Conservation (phyloP, 2,329 filamentous ascomycete species). For the Fusarium haematococcum region DNA sequence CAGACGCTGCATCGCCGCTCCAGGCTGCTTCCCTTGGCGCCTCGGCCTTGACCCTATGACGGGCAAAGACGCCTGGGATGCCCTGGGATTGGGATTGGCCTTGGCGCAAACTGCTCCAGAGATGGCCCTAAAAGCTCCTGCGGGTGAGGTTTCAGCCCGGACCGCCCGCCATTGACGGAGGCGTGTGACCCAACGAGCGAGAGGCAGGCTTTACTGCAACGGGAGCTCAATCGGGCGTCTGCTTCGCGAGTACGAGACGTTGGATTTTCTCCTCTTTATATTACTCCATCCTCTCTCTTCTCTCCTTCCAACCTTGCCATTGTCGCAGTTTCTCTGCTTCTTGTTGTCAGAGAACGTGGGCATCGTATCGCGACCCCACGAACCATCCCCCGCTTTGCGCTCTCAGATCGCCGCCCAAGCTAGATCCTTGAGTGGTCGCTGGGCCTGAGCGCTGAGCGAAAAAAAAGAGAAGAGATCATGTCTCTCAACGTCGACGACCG, state of each 20-base stretch:
- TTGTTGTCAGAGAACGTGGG: background rate
- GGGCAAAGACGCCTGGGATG: conserved; percentile 6
- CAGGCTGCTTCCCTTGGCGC: conserved; percentile 8
- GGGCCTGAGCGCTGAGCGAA: conserved; percentile 9
- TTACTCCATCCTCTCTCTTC: background rate
- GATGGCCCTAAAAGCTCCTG: conserved; percentile 30
- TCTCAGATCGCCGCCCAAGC: conserved; percentile 3
- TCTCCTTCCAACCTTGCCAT: background rate
- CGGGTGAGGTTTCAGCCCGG: conserved; percentile 42
- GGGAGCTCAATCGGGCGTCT: conserved; percentile 18
- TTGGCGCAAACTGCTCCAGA: conserved; percentile 16
- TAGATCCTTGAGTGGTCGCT: conserved; percentile 13
- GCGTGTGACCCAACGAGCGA: background rate
- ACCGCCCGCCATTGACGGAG: conserved; percentile 31
- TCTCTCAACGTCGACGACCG: conserved; percentile 63
- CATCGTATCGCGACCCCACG: conserved; percentile 6
- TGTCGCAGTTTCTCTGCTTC: background rate
- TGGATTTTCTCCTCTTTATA: conserved; percentile 11
- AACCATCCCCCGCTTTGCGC: conserved; percentile 23
- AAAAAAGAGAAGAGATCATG: conserved; percentile 52
- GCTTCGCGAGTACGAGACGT: conserved; percentile 9
- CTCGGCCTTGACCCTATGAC: conserved; percentile 23
- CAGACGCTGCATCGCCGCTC: background rate
- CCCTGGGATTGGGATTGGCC: background rate
- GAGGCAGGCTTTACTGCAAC: background rate